phyloP scores from a whole-genome alignment of 129 eudicot genomes.

The Erigeron canadensis region DNA sequence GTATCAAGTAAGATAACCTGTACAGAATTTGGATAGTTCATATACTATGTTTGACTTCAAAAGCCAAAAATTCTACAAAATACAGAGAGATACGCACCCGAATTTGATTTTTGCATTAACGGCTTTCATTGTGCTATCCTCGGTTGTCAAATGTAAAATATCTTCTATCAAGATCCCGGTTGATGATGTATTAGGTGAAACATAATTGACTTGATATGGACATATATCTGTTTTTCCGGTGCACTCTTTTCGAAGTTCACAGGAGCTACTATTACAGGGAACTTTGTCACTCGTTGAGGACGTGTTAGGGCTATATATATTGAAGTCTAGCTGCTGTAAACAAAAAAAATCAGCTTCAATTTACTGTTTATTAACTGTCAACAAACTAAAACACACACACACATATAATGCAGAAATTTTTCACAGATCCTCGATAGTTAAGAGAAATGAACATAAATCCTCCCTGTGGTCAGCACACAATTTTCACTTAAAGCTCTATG shows the following conservation, averaged over 20 bases:
- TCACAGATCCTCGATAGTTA: too few species aligned
- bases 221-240: slow-evolving; percentile 44
- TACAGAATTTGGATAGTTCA: background rate
- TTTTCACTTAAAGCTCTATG: too few species aligned
- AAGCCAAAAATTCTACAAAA: background rate
- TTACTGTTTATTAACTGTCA: too few species aligned
- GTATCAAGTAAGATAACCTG: too few species aligned
- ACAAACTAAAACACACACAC: too few species aligned
- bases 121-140: slow-evolving; percentile 34
- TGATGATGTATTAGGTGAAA: slow-evolving; percentile 66
- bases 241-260: slow-evolving; percentile 50
- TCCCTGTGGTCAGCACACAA: too few species aligned
- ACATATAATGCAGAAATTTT: too few species aligned
- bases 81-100: slow-evolving; percentile 51
- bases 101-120: slow-evolving; percentile 64
- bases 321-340: slow-evolving; percentile 48
- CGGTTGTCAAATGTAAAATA: slow-evolving; percentile 62
- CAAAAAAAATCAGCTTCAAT: slow-evolving; percentile 8
- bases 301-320: slow-evolving; percentile 66
- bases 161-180: slow-evolving; percentile 79
- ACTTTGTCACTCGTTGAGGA: slow-evolving; percentile 61
- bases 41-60: background rate
- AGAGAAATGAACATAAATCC: too few species aligned
- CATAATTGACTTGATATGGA: slow-evolving; percentile 61
- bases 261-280: slow-evolving; percentile 58